phyloP scores from a whole-genome alignment of 2,329 filamentous ascomycete species.

The Neofusicoccum ribis region DNA sequence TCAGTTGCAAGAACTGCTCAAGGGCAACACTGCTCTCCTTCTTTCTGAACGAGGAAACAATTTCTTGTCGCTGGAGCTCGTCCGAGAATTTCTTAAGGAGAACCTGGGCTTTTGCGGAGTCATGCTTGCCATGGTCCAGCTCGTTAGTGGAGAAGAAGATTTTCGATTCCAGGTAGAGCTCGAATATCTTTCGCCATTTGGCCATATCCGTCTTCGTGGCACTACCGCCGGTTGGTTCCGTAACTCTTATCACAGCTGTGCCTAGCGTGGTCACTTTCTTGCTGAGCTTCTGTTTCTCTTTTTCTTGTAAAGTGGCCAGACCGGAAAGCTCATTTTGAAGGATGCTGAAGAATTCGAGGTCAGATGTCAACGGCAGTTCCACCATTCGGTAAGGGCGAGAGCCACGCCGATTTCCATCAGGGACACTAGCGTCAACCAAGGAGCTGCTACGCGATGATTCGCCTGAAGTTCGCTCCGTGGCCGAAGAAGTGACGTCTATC shows the following conservation, averaged over 20 bases:
- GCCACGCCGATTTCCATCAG: neutral
- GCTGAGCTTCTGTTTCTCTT: constrained; percentile 65
- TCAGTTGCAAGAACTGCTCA: constrained; percentile 69
- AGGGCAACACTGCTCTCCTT: constrained; percentile 65
- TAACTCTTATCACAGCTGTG: constrained; percentile 62
- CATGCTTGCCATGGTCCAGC: constrained; percentile 65
- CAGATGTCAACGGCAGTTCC: constrained; percentile 76
- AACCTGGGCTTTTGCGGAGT: constrained; percentile 64
- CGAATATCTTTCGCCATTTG: constrained; percentile 78
- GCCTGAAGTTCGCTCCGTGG: neutral
- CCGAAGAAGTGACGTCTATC: neutral
- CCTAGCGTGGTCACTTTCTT: constrained; percentile 65
- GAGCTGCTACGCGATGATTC: neutral
- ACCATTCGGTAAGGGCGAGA: constrained; percentile 47
- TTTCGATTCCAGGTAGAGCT: constrained; percentile 75
- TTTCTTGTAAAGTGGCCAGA: constrained; percentile 66
- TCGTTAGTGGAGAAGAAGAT: constrained; percentile 83
- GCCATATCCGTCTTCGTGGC: constrained; percentile 63
- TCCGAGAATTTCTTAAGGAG: constrained; percentile 71
- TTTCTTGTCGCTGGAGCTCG: constrained; percentile 61
- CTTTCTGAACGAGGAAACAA: constrained; percentile 61
- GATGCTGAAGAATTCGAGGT: constrained; percentile 76
- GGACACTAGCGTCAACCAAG: neutral
- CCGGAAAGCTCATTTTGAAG: constrained; percentile 70
- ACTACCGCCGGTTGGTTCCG: constrained; percentile 64